Evolutionary conservation across 148 eudicot species (phyloP).

Genomic region (Diospyros kaki): DNA sequence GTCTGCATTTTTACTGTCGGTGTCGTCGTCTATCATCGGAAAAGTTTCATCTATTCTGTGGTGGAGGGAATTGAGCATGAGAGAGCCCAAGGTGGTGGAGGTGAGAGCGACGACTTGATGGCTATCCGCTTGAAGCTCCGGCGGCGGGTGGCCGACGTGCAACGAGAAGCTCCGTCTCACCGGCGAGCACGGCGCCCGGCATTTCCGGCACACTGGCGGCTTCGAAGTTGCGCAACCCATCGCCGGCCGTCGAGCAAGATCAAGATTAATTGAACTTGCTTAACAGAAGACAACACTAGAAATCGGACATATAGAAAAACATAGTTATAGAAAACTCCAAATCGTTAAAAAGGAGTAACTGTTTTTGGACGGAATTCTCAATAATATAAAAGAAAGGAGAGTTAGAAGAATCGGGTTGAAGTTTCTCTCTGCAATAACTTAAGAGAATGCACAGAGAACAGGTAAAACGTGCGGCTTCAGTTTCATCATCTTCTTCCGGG

Average conservation of each 20-base stretch:
- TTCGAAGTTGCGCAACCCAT: conserved; percentile 90
- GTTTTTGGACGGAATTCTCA: conserved; percentile 12
- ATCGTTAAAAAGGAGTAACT: conserved; percentile 5
- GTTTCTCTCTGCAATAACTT: not conserved
- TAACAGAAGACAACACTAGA: not conserved
- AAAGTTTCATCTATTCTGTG: not conserved
- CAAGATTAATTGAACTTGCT: not conserved
- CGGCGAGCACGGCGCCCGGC: conserved; percentile 45
- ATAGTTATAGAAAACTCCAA: conserved; percentile 21
- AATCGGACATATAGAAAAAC: not conserved
- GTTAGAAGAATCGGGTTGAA: not conserved
- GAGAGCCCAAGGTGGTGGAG: conserved; percentile 63
- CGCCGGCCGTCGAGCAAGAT: not conserved
- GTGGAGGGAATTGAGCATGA: conserved; percentile 35
- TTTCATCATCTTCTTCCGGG: too few relatives aligned
- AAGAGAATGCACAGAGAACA: too few relatives aligned
- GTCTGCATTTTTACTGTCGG: not conserved
- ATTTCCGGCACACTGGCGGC: conserved; percentile 47
- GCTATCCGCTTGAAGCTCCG: conserved; percentile 29
- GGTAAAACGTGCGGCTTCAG: too few relatives aligned
- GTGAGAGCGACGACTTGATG: conserved; percentile 72
- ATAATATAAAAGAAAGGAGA: conserved; percentile 1
- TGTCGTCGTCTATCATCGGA: too few relatives aligned
- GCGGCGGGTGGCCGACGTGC: conserved; percentile 57
- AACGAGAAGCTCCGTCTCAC: conserved; percentile 58